Evolutionary conservation across 2,329 filamentous ascomycete species (phyloP).

Genomic region (Alternaria novae-zelandiae): DNA sequence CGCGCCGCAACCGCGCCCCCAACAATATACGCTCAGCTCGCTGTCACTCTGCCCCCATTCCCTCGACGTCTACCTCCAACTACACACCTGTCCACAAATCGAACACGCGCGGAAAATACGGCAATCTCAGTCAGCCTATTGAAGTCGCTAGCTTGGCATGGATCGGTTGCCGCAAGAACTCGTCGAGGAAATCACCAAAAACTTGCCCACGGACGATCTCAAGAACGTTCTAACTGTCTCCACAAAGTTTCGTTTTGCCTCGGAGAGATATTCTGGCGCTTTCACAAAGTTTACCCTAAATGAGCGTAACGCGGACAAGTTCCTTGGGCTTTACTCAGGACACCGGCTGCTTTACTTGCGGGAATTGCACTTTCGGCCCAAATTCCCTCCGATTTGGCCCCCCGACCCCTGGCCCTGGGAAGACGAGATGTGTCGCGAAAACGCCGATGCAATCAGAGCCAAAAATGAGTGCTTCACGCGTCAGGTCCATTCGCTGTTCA

Average conservation of each 20-base stretch:
- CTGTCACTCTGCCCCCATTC: neutral
- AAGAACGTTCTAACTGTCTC: conserved; percentile 20
- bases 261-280: conserved; percentile 20
- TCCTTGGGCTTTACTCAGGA: conserved; percentile 12
- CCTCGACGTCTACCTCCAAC: neutral
- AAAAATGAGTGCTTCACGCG: conserved; percentile 18
- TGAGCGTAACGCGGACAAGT: conserved; percentile 7
- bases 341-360: conserved; percentile 15
- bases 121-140: neutral
- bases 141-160: conserved; percentile 4
- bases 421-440: neutral
- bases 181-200: conserved; percentile 20
- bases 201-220: conserved; percentile 13
- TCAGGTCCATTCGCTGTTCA: conserved; percentile 14
- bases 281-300: conserved; percentile 10
- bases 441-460: conserved; percentile 6
- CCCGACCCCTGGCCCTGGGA: conserved; percentile 1
- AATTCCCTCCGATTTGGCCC: neutral
- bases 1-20: neutral
- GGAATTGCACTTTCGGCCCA: neutral
- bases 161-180: conserved; percentile 19
- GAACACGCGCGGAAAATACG: neutral
- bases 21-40: neutral
- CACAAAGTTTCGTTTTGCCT: conserved; percentile 7
- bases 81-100: neutral